A percentile compares a stretch with the other conserved stretches of the same genome.
Conservation (phyloP, 805 yeast genomes). For the Debaryomyces maramus region DNA sequence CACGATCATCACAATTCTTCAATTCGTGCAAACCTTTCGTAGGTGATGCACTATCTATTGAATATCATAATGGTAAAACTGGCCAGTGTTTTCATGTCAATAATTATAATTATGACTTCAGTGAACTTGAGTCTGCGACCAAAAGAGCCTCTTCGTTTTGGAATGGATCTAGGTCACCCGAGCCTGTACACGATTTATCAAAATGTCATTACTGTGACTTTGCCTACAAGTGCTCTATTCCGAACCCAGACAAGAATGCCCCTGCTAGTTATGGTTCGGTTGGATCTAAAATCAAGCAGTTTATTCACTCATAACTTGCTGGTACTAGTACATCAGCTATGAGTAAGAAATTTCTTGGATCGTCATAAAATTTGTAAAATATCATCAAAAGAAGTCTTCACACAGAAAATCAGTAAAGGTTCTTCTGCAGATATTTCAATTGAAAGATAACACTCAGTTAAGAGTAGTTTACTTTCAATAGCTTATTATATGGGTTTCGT, state of each 20-base stretch:
- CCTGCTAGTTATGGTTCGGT: conserved; percentile 2
- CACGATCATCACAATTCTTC: conserved; percentile 51
- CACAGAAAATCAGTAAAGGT: conserved; percentile 13
- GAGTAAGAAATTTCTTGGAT: not conserved
- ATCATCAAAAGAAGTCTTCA: conserved; percentile 26
- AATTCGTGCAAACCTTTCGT: conserved; percentile 33
- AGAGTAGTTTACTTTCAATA: not conserved
- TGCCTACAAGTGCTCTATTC: conserved; percentile 25
- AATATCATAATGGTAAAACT: conserved; percentile 45
- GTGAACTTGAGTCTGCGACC: conserved; percentile 27
- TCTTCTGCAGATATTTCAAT: conserved; percentile 28
- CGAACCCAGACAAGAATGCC: conserved; percentile 13
- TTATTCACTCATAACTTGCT: no score
- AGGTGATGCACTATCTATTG: conserved; percentile 48
- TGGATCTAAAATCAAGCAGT: conserved; percentile 10
- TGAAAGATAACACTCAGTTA: conserved; percentile 1
- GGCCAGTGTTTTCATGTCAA: conserved; percentile 38
- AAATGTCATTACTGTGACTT: conserved; percentile 61
- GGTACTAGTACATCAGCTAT: not conserved
- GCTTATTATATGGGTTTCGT: conserved; percentile 38
- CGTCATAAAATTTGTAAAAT: conserved; percentile 15
- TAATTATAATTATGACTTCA: conserved; percentile 36
- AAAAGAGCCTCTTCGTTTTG: conserved; percentile 48
- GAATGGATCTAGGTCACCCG: conserved; percentile 57
- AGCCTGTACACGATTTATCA: conserved; percentile 36